A percentile compares a stretch with the other conserved stretches of the same genome.
Evolutionary conservation across 805 yeast genomes (phyloP).

Genomic region (Candida pseudofarinosa): DNA sequence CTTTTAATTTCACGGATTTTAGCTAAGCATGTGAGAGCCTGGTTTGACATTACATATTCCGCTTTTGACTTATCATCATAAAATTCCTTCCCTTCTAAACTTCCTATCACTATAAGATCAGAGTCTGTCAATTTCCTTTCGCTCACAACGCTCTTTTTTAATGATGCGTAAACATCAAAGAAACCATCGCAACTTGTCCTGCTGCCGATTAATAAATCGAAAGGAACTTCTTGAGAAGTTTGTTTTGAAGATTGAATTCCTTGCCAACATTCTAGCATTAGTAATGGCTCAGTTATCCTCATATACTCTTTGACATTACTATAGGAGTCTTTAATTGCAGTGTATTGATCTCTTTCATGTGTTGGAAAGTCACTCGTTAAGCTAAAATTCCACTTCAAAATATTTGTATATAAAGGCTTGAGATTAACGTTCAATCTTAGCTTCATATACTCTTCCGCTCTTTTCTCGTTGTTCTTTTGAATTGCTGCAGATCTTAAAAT

Average conservation of each 20-base stretch:
- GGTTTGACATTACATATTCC: slow-evolving; percentile 24
- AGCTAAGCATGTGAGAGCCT: slow-evolving; percentile 63
- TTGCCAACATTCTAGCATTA: slow-evolving; percentile 92
- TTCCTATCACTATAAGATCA: slow-evolving; percentile 64
- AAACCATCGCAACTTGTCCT: slow-evolving; percentile 82
- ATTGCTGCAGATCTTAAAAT: slow-evolving; percentile 16
- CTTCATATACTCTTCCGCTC: slow-evolving; percentile 69
- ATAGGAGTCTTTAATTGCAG: slow-evolving; percentile 54
- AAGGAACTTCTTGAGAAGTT: slow-evolving; percentile 56
- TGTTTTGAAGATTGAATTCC: slow-evolving; percentile 71
- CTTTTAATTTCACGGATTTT: slow-evolving; percentile 71
- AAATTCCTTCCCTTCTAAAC: slow-evolving; percentile 19
- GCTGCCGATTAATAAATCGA: slow-evolving; percentile 68
- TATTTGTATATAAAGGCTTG: slow-evolving; percentile 64
- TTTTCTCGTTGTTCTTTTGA: slow-evolving; percentile 30
- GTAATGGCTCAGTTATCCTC: slow-evolving; percentile 68
- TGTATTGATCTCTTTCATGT: slow-evolving; percentile 39
- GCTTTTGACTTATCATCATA: slow-evolving; percentile 15
- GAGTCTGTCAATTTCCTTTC: slow-evolving; percentile 64
- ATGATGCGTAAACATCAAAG: slow-evolving; percentile 78
- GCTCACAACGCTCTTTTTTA: slow-evolving; percentile 47
- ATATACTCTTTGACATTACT: slow-evolving; percentile 60
- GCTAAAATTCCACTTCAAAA: slow-evolving; percentile 76
- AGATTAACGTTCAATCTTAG: slow-evolving; percentile 72
- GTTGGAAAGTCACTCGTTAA: slow-evolving; percentile 55